Evolutionary conservation across 2,329 filamentous ascomycete species (phyloP), one percentile per base, ranked within the genome.

Genomic region (Cladophialophora chaetospira): DNA sequence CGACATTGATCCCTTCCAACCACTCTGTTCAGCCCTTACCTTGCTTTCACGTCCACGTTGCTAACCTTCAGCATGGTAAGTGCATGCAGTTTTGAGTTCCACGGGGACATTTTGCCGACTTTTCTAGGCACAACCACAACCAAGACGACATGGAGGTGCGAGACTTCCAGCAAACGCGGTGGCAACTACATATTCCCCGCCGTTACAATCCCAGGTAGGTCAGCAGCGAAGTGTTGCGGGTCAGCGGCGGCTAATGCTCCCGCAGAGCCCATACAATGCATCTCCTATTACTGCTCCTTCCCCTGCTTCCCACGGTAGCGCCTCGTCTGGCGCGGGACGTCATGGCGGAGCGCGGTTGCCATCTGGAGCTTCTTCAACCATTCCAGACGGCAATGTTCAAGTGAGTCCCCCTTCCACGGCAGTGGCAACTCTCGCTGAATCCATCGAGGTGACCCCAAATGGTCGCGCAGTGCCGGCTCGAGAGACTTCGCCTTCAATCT

Each of bases 51-150:
- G 17, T 11, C 36, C 36, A 40, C 17, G 17, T 8, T 21, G 15
- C 17, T 40, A 11, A 21, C 36, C 17, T 40, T 11, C 36, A 40
- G 36, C 36, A 44, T 44, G 42, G 42, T 44, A 6, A 6, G 42
- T 44, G 10, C 23, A n/a, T 17, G 8, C 23, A 15, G 3, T 6
- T 13, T 3, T n/a, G 19, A 28, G 19, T 9, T 8, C 3, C 4
- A 9, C 23, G 35, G 11, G 21, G 10, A 5, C 25, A 40, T n/a
- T 29, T 21, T 15, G 19, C 48, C 43, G 35, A 51, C 36, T 25
- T 23, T 21, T 13, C 43, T 28, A 51, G 48, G 25, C 35, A n/a
- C 48, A 51, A 36, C 48, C 35, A n/a, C 48, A 51, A 36, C 48
- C 33, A 13, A 17, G 36, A 51, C 31, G 48, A 36, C 48, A 51